Evolutionary conservation across 768 basidiomycete species (phyloP).

Genomic region (Auricularia heimuer): DNA sequence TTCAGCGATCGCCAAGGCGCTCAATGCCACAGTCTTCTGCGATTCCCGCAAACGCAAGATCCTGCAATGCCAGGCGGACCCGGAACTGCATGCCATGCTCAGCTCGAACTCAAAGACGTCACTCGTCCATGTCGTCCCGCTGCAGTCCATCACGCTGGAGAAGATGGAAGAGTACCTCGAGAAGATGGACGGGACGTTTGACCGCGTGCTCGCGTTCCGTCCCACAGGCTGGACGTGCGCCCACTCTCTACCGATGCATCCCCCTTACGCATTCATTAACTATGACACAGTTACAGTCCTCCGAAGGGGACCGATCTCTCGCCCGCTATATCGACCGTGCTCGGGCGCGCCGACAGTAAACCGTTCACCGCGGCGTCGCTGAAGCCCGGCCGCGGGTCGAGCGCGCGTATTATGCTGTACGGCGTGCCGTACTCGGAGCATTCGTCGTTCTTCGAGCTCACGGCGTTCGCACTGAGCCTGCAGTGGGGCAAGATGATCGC

Average conservation of each 20-base stretch:
- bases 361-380: constrained; percentile 64
- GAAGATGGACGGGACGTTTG: constrained; percentile 61
- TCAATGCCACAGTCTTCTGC: constrained; percentile 80
- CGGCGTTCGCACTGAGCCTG: constrained; percentile 86
- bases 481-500: constrained; percentile 86
- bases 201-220: constrained; percentile 68
- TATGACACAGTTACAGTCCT: constrained; percentile 45
- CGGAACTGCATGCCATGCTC: constrained; percentile 68
- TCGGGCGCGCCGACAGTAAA: constrained; percentile 54
- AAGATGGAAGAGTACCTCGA: constrained; percentile 67
- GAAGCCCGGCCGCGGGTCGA: constrained; percentile 61
- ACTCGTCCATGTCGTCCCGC: constrained; percentile 77
- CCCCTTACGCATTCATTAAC: not conserved
- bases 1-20: constrained; percentile 72
- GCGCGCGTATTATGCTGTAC: constrained; percentile 57
- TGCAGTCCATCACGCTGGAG: constrained; percentile 64
- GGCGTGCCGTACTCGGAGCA: constrained; percentile 93
- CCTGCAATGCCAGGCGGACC: constrained; percentile 74
- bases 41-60: constrained; percentile 77
- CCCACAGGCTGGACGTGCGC: constrained; percentile 96
- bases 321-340: constrained; percentile 58
- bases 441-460: constrained; percentile 90
- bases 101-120: constrained; percentile 68
- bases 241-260: constrained; percentile 2
- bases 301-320: constrained; percentile 52